phyloP scores from a whole-genome alignment of 1,284 basidiomycete genomes.

The Abortiporus biennis region DNA sequence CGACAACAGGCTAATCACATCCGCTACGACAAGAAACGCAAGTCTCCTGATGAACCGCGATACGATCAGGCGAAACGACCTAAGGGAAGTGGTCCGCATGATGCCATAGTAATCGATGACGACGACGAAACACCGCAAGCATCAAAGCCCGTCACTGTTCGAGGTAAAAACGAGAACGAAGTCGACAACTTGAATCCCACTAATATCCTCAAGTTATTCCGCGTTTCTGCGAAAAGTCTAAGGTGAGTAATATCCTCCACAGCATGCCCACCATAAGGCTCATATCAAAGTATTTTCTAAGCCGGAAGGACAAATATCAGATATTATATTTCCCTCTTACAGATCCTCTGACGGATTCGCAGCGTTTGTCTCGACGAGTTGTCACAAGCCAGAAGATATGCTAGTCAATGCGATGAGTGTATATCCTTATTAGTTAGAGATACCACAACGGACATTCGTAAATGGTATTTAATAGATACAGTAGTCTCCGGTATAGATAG shows the following conservation, averaged over 20 bases:
- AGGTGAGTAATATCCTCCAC: constrained; percentile 46
- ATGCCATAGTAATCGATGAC: constrained; percentile 32
- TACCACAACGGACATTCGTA: no score
- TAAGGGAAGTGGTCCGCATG: constrained; percentile 23
- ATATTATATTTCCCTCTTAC: constrained; percentile 68
- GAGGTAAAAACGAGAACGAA: no score
- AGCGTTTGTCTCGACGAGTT: constrained; percentile 42
- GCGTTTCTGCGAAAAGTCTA: constrained; percentile 39
- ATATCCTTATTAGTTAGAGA: no score
- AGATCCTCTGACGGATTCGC: constrained; percentile 43
- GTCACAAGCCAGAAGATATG: constrained; percentile 40
- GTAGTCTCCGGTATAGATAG: no score
- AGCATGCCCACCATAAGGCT: no score
- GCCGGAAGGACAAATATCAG: constrained; percentile 58
- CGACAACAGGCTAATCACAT: no score
- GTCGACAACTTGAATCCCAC: constrained; percentile 23
- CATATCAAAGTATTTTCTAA: no score
- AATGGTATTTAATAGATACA: no score
- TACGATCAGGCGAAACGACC: constrained; percentile 24
- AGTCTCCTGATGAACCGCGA: no score
- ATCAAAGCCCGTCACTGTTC: background rate
- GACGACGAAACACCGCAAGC: constrained; percentile 18
- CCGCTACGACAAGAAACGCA: no score
- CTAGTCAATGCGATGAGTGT: no score
- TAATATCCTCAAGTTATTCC: constrained; percentile 40